Evolutionary conservation across 2,329 filamentous ascomycete species (phyloP).

Genomic region (Aureobasidium melanogenum): DNA sequence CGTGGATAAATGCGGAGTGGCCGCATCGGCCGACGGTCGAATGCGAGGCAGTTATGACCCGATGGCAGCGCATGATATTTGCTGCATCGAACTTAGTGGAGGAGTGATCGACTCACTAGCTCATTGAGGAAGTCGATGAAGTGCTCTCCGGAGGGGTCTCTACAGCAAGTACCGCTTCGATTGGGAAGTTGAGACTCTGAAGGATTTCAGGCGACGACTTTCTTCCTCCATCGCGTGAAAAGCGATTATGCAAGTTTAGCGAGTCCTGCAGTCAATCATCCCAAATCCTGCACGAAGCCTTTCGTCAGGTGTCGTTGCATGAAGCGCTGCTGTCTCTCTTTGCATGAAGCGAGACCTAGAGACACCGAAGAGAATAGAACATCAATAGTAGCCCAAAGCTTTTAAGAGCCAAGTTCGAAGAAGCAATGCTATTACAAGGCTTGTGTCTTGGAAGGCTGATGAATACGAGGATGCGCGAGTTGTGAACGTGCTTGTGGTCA

Average conservation of each 20-base stretch:
- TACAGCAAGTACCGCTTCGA: not conserved
- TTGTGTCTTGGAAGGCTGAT: not conserved
- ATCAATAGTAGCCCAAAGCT: not conserved
- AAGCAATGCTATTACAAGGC: constrained; percentile 1
- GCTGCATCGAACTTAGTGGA: not conserved
- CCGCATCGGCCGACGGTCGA: too few species aligned
- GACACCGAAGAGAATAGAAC: not conserved
- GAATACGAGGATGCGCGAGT: not conserved
- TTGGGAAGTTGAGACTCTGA: too few species aligned
- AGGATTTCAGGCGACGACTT: not conserved
- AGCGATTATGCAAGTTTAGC: not conserved
- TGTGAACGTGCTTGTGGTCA: not conserved
- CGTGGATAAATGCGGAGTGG: too few species aligned
- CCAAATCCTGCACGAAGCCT: not conserved
- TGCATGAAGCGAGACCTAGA: not conserved
- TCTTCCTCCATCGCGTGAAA: not conserved
- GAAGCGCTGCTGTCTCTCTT: not conserved
- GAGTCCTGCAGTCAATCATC: not conserved
- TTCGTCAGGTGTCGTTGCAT: not conserved
- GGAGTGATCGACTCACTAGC: not conserved
- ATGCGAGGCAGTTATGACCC: not conserved
- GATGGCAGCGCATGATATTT: not conserved
- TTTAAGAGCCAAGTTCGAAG: not conserved
- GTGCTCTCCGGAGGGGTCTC: not conserved
- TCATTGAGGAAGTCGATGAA: not conserved